Base-by-base conservation (phyloP, 1,284 basidiomycete species). In the Polyporus tsugae region DNA sequence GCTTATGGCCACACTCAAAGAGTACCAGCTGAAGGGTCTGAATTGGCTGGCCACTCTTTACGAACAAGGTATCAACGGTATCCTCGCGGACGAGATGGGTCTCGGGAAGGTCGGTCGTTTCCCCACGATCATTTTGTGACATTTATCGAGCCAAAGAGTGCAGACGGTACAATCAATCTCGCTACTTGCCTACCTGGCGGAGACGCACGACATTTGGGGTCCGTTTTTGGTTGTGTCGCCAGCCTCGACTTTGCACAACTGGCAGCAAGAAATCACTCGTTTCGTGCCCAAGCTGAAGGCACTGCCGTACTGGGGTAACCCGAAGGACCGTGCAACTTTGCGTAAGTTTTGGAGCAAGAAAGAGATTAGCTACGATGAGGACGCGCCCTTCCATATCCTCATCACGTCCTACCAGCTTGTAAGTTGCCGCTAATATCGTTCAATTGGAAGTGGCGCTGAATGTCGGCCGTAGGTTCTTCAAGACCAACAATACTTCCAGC, bases 221-320 rank as follows among this genome's bases (percentile, higher is more conserved):
- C 98, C 98, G 19, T 99, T 99, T 86, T 87, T 99, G n/a, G 97
- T 99, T 67, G 98, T 99, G 62, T 96, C 98, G 1, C 98, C 98
- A 0, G 94, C 97, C 1, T 99, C 97, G 6, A 99, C 98, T 0
- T 84, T 99, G 72, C 98, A 99, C 82, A 99, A 99, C 78, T 99
- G 98, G 98, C 97, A 99, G 80, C 98, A 99, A 78, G 98, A 99
- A 81, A 89, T 99, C 68, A 94, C 95, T 36, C 92, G 95, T 38
- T 99, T 99, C 79, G 96, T 98, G 4, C 98, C 98, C 33, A 86
- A 87, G 58, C 87, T 99, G 71, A 99, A 99, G 81, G 95, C 96
- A 1, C 80, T 99, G 46, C 98, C 98, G 0, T 99, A 99, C 80
- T 99, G 98, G 98, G 98, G 98, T 61, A 96, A 94, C 74, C 94